These are phyloP conservation scores for Paramecium caudatum DNA, from an alignment of 73 alveolate species.

Conservation along the genomic window DNA sequence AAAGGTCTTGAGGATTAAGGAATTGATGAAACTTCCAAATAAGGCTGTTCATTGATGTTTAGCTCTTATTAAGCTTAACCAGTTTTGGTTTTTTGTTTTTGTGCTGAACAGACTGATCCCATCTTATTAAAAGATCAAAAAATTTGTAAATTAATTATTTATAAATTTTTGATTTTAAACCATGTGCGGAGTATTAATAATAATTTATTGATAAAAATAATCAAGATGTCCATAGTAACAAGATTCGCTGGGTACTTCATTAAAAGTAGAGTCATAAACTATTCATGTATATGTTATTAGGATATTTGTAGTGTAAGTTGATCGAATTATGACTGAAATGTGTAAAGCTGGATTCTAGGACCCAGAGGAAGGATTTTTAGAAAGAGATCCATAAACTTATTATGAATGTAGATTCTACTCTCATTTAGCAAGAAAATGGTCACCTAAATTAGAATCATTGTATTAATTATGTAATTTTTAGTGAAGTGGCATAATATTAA, in stretches of 20 bases:
- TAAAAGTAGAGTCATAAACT: constrained; percentile 56
- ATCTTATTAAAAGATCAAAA: not conserved
- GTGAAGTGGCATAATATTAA: constrained; percentile 19
- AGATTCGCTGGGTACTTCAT: constrained; percentile 51
- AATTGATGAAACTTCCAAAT: not conserved
- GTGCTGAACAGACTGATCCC: not conserved
- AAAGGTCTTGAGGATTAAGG: not conserved
- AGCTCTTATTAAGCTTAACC: not conserved
- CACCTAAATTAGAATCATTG: constrained; percentile 46
- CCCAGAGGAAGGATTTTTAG: constrained; percentile 58
- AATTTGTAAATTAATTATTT: no score
- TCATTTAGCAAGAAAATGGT: constrained; percentile 42
- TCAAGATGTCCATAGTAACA: constrained; percentile 57
- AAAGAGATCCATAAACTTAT: constrained; percentile 26
- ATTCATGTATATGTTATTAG: not conserved
- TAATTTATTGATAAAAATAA: constrained; percentile 16
- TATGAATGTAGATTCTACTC: constrained; percentile 59
- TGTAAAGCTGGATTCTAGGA: constrained; percentile 33
- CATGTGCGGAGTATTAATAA: not conserved
- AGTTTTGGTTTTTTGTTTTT: not conserved
- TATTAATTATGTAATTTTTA: not conserved
- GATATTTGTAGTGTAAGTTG: not conserved
- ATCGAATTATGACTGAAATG: constrained; percentile 68
- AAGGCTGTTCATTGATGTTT: not conserved
- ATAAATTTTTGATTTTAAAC: no score